Evolutionary conservation across 108 stramenopile genomes (phyloP).

Genomic region (Cyclostephanos invisitatus): DNA sequence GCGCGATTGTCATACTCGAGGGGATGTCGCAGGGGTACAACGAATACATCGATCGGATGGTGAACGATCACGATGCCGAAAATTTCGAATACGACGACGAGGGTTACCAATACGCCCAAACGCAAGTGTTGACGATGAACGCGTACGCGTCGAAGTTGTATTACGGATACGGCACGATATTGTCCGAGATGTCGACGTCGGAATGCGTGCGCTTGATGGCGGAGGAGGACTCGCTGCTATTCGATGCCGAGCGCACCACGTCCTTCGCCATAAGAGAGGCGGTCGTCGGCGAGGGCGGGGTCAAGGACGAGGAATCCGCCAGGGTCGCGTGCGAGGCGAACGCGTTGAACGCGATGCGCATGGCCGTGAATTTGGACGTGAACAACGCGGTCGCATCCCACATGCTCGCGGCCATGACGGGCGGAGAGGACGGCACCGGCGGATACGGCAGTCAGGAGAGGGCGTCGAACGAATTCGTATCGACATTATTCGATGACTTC

Average conservation of each 20-base stretch:
- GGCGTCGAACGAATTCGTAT: constrained; percentile 74
- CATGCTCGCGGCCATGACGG: constrained; percentile 52
- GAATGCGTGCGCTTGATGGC: constrained; percentile 50
- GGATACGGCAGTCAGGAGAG: constrained; percentile 37
- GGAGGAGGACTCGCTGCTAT: constrained; percentile 61
- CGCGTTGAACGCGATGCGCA: constrained; percentile 66
- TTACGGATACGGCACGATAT: constrained; percentile 54
- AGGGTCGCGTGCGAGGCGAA: constrained; percentile 53
- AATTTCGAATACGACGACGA: constrained; percentile 21
- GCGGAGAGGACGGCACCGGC: constrained; percentile 16
- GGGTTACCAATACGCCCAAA: constrained; percentile 5
- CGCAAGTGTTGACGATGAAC: constrained; percentile 23
- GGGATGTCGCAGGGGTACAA: constrained; percentile 29
- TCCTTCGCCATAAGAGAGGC: background rate
- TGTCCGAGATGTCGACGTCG: constrained; percentile 39
- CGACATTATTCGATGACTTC: constrained; percentile 79
- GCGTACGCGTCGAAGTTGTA: constrained; percentile 56
- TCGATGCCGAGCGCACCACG: constrained; percentile 41
- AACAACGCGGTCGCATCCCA: constrained; percentile 51
- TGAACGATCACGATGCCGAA: background rate
- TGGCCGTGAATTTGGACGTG: constrained; percentile 62
- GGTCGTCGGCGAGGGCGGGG: background rate
- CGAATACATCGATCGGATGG: constrained; percentile 20
- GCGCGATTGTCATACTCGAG: constrained; percentile 37
- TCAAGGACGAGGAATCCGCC: constrained; percentile 25